Percentiles rank a stretch among this genome's conserved stretches.
Conservation (phyloP, 345 rosid genomes). For the Citrus maxima region DNA sequence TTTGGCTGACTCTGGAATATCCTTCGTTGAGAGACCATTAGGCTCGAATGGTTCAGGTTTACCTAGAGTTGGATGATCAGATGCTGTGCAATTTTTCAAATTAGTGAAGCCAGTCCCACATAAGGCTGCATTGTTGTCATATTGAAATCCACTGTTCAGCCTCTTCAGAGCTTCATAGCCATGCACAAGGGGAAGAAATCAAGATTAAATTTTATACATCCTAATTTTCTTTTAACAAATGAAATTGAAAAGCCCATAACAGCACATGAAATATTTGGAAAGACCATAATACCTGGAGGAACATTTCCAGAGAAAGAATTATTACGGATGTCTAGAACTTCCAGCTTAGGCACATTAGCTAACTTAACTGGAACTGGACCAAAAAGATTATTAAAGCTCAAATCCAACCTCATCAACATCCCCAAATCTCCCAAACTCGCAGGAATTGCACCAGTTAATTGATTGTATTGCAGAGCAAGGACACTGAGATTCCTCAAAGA, state of each 20-base stretch:
- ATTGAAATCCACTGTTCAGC: constrained; percentile 65
- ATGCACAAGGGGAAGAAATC: not conserved
- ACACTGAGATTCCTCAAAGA: constrained; percentile 63
- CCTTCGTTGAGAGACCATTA: constrained; percentile 28
- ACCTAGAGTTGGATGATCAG: constrained; percentile 29
- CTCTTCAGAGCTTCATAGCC: constrained; percentile 63
- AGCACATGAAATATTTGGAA: not conserved
- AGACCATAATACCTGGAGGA: constrained; percentile 56
- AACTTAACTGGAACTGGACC: constrained; percentile 79
- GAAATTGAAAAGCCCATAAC: not conserved
- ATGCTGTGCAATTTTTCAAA: constrained; percentile 49
- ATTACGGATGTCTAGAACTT: constrained; percentile 75
- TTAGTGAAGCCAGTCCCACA: constrained; percentile 71
- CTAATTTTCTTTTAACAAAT: not conserved
- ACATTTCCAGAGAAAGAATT: constrained; percentile 83
- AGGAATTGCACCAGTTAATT: constrained; percentile 83
- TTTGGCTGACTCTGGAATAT: constrained; percentile 67
- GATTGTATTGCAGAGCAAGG: constrained; percentile 78
- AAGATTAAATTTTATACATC: not conserved
- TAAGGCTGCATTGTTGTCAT: constrained; percentile 62
- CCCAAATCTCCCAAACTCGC: constrained; percentile 77
- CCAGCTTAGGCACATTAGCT: constrained; percentile 57
- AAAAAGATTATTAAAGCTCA: constrained; percentile 80
- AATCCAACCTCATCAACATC: constrained; percentile 66
- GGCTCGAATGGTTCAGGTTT: constrained; percentile 75